Conservation (phyloP, 2,329 filamentous ascomycete genomes). For the Scortechinia acanthostroma region DNA sequence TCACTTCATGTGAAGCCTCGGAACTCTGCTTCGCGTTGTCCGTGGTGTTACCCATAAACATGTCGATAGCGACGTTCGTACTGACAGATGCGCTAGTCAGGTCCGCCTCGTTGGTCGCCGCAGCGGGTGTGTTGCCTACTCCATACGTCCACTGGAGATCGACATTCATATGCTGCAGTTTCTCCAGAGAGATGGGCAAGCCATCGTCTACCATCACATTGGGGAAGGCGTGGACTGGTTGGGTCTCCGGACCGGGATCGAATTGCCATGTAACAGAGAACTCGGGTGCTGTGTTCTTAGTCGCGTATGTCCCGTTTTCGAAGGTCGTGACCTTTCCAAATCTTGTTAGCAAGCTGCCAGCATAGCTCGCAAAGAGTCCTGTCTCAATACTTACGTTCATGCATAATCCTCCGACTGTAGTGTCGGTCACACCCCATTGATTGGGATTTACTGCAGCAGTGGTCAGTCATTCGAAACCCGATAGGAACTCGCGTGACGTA, state of each 20-base stretch:
- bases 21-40: constrained; percentile 26
- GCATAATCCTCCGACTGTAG: constrained; percentile 33
- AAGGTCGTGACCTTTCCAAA: constrained; percentile 38
- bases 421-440: constrained; percentile 34
- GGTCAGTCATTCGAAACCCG: constrained; percentile 5
- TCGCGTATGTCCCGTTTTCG: constrained; percentile 40
- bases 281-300: constrained; percentile 32
- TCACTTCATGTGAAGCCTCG: constrained; percentile 37
- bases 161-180: constrained; percentile 28
- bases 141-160: constrained; percentile 40
- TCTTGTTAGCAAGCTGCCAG: too few species aligned
- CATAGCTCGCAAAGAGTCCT: too few species aligned
- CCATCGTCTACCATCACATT: constrained; percentile 37
- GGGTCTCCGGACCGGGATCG: constrained; percentile 23
- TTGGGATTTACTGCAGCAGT: constrained; percentile 42
- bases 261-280: constrained; percentile 47
- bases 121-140: constrained; percentile 27
- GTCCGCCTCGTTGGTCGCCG: constrained; percentile 9
- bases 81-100: too few species aligned
- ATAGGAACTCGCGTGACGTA: constrained; percentile 18
- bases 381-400: constrained; percentile 40
- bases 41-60: constrained; percentile 42
- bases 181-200: constrained; percentile 30
- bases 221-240: constrained; percentile 44
- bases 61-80: constrained; percentile 51